Evolutionary conservation across 176 grass and related monocot genomes (phyloP).

Genomic region (Pontederia crassipes): DNA sequence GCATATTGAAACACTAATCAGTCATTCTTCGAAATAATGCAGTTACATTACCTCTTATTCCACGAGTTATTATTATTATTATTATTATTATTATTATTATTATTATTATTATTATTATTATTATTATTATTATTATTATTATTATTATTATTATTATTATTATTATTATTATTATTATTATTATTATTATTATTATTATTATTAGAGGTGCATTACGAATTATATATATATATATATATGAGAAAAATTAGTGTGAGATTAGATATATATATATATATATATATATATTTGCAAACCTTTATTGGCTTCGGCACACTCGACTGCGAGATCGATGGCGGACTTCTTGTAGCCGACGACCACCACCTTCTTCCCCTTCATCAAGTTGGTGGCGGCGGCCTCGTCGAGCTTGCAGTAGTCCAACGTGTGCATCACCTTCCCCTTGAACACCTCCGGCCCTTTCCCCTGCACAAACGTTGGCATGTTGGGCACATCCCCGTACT

Average conservation of each 20-base stretch:
- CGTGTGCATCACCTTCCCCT: slow-evolving; percentile 36
- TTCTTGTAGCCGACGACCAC: slow-evolving; percentile 96
- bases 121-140: background rate
- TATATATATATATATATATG: background rate
- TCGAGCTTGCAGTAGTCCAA: slow-evolving; percentile 94
- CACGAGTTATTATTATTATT: too few species aligned
- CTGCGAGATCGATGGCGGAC: slow-evolving; percentile 79
- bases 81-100: background rate
- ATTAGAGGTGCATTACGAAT: background rate
- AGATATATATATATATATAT: background rate
- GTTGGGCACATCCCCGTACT: too few species aligned
- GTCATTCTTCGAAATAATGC: too few species aligned
- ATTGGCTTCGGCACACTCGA: slow-evolving; percentile 81
- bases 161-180: background rate
- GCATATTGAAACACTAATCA: too few species aligned
- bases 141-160: background rate
- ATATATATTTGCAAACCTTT: slow-evolving; percentile 41
- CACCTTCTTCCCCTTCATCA: slow-evolving; percentile 87
- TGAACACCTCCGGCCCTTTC: too few species aligned
- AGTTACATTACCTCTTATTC: too few species aligned
- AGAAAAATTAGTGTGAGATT: too few species aligned
- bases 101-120: background rate
- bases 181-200: background rate
- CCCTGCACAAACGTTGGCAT: too few species aligned
- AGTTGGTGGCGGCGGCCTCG: slow-evolving; percentile 40